A percentile compares a stretch with the other conserved stretches of the same genome.
Evolutionary conservation across 768 basidiomycete species (phyloP).

Genomic region (Arthromyces matolae): DNA sequence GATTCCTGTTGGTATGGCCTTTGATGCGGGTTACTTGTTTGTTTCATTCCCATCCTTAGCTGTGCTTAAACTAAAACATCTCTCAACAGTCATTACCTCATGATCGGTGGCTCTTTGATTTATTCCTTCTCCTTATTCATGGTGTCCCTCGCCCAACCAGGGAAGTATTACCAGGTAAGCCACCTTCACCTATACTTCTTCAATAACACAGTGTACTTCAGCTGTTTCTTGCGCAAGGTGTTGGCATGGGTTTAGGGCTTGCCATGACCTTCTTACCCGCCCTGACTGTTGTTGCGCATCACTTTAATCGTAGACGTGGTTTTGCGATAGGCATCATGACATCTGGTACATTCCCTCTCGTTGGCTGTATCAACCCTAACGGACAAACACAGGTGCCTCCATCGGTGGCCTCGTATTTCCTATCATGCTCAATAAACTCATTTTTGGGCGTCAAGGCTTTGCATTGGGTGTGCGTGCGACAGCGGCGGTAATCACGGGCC

Average conservation of each 20-base stretch:
- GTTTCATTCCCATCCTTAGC: neutral
- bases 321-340: slow-evolving; percentile 38
- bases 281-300: slow-evolving; percentile 34
- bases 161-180: slow-evolving; percentile 31
- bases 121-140: slow-evolving; percentile 38
- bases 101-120: slow-evolving; percentile 36
- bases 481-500: slow-evolving; percentile 27
- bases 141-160: slow-evolving; percentile 33
- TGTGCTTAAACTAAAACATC: neutral
- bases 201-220: slow-evolving; percentile 3
- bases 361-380: slow-evolving; percentile 3
- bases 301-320: slow-evolving; percentile 30
- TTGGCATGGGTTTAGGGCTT: slow-evolving; percentile 31
- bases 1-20: slow-evolving; percentile 26
- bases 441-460: slow-evolving; percentile 24
- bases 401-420: slow-evolving; percentile 38
- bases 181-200: neutral
- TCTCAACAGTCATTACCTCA: slow-evolving; percentile 29
- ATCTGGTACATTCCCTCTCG: slow-evolving; percentile 22
- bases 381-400: slow-evolving; percentile 27
- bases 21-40: slow-evolving; percentile 27
- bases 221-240: slow-evolving; percentile 36
- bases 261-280: slow-evolving; percentile 37
- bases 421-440: slow-evolving; percentile 29
- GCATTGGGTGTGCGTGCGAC: slow-evolving; percentile 33